Base-by-base conservation (phyloP, 140 eudicot genomes). In the Oenanthe javanica region DNA sequence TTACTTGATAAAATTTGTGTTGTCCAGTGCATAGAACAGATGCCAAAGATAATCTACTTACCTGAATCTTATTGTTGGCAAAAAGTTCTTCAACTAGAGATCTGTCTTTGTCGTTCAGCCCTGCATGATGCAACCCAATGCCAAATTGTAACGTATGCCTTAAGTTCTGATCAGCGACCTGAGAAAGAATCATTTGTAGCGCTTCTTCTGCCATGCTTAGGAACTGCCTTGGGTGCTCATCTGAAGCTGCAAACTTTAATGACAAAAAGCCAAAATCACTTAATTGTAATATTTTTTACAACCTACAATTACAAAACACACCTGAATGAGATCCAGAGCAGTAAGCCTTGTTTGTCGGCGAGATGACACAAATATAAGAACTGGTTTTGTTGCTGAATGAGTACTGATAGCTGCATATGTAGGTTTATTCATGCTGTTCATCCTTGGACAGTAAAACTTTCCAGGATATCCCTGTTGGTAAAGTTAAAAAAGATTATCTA, bases 391-490 rank as follows among this genome's bases (percentile, higher is more conserved):
- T 61, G 99, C 97, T 47, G 99, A 95, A 83, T 95, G 99, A 36
- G 99, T 90, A 82, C 93, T 88, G 82, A 95, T 95, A 77, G 99
- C 99, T 81, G 99, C 99, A 85, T 95, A 95, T 11, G 97, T 85
- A 59, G 99, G 99, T 75, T 95, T 95, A 76, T 95, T 95, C 99
- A 95, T 95, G 90, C 97, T 95, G 81, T 92, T 92, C 99, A 95
- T 95, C 85, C 99, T 90, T 79, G 99, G 99, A 88, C 97, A 95
- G 84, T 95, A 95, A 82, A 82, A 95, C 84, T 95, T 95, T 82
- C 99, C 99, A 25, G 99, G 99, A 82, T 95, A 95, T 82, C 99
- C 99, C 99, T 95, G 84, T 85, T 18, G 21, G 77, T 27, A 48
- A 21, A 43, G 57, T 70, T 19, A 70, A 78, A 51, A 43, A 21